phyloP scores from a whole-genome alignment of 2,329 filamentous ascomycete species.

The Alternaria brassicae region DNA sequence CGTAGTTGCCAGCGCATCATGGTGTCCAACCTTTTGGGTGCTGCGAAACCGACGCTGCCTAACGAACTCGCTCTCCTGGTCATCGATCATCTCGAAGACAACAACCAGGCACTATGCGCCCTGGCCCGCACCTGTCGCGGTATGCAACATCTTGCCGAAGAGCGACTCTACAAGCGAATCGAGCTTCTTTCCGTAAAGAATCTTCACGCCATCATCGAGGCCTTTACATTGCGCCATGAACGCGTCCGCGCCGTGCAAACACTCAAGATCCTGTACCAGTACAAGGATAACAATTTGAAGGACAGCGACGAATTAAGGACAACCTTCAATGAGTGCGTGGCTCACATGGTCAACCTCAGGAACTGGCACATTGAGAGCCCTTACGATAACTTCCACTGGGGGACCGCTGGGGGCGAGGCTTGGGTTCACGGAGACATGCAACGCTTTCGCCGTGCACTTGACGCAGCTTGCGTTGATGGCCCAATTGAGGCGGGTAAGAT shows the following conservation, averaged over 20 bases:
- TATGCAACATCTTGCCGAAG: slow-evolving; percentile 42
- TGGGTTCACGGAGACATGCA: slow-evolving; percentile 47
- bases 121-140: slow-evolving; percentile 41
- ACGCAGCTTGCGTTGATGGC: slow-evolving; percentile 33
- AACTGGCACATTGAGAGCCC: slow-evolving; percentile 47
- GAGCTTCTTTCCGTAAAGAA: slow-evolving; percentile 36
- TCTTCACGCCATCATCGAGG: slow-evolving; percentile 34
- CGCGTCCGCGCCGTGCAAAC: slow-evolving; percentile 41
- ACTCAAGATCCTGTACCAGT: slow-evolving; percentile 44
- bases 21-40: slow-evolving; percentile 24
- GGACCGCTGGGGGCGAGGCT: slow-evolving; percentile 30
- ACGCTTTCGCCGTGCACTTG: slow-evolving; percentile 36
- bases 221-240: slow-evolving; percentile 32
- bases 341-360: slow-evolving; percentile 40
- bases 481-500: slow-evolving; percentile 25
- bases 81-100: slow-evolving; percentile 35
- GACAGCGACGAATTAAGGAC: slow-evolving; percentile 31
- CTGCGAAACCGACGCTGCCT: slow-evolving; percentile 27
- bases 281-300: slow-evolving; percentile 23
- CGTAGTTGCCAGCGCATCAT: slow-evolving; percentile 8
- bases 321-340: slow-evolving; percentile 39
- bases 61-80: slow-evolving; percentile 42
- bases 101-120: slow-evolving; percentile 30
- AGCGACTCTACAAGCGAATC: slow-evolving; percentile 43
- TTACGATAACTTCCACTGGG: slow-evolving; percentile 46